Conservation (phyloP, 192 early-diverging fungal species). For the Linnemannia elongata region DNA sequence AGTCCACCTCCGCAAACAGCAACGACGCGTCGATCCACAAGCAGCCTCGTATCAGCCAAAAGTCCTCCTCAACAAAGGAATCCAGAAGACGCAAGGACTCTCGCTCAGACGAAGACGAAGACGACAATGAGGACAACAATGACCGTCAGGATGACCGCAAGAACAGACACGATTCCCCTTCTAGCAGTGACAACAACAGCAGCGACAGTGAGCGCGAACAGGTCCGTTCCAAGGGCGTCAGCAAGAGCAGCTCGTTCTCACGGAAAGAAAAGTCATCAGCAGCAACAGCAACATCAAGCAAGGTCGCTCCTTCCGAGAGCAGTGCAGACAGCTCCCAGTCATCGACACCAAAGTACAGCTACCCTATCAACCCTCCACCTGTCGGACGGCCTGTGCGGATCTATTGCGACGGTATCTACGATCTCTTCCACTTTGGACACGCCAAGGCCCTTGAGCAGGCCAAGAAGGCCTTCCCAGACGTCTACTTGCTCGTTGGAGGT, state of each 20-base stretch:
- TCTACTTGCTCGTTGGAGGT: slow-evolving; percentile 82
- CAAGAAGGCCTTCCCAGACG: slow-evolving; percentile 82
- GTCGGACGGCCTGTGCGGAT: slow-evolving; percentile 80
- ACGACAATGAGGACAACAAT: slow-evolving; percentile 6
- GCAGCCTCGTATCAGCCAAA: slow-evolving; percentile 47
- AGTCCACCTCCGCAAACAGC: slow-evolving; percentile 9
- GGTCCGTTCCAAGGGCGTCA: neutral
- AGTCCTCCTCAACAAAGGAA: slow-evolving; percentile 15
- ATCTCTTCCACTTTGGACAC: slow-evolving; percentile 88
- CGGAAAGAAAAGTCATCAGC: slow-evolving; percentile 1
- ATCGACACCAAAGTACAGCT: slow-evolving; percentile 45
- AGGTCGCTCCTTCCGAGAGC: neutral
- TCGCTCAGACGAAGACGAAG: slow-evolving; percentile 18
- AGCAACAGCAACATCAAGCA: neutral
- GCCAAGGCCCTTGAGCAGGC: slow-evolving; percentile 86
- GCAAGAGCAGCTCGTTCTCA: neutral
- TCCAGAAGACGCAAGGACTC: slow-evolving; percentile 16
- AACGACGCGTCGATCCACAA: slow-evolving; percentile 47
- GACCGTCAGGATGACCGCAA: neutral
- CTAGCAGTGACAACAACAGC: slow-evolving; percentile 1
- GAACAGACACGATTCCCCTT: neutral
- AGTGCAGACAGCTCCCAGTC: slow-evolving; percentile 10
- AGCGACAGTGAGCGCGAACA: neutral
- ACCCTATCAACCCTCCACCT: slow-evolving; percentile 75
- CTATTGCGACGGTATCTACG: slow-evolving; percentile 92